Conservation (phyloP, 2,329 filamentous ascomycete species). For the Aspergillus proliferans region DNA sequence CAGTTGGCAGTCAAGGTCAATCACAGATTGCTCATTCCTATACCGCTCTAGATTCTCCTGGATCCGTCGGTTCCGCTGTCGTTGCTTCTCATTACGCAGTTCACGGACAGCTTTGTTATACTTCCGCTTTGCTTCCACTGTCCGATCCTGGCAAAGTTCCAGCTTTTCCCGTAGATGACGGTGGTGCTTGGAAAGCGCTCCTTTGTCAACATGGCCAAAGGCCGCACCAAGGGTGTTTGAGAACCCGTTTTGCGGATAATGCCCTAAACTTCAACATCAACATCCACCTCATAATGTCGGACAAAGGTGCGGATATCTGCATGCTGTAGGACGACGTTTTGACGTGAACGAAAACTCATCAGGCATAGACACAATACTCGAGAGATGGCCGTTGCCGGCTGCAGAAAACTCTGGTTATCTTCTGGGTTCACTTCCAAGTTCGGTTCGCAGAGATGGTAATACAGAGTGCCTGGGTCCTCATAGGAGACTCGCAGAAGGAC, state of each 20-base stretch:
- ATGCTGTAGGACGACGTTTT: background rate
- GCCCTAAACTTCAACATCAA: constrained; percentile 20
- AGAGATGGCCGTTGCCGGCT: too few species aligned
- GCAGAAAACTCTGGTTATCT: too few species aligned
- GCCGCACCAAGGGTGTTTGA: constrained; percentile 17
- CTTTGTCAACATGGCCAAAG: too few species aligned
- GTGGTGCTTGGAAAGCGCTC: background rate
- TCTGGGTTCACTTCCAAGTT: too few species aligned
- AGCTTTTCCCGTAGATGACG: constrained; percentile 8
- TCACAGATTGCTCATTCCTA: constrained; percentile 14
- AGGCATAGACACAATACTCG: too few species aligned
- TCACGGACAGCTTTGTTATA: constrained; percentile 9
- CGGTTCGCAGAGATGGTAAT: too few species aligned
- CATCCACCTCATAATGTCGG: constrained; percentile 20
- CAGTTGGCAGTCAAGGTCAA: constrained; percentile 14
- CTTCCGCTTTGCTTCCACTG: constrained; percentile 7
- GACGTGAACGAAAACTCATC: too few species aligned
- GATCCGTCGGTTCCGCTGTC: constrained; percentile 4
- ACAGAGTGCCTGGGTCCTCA: too few species aligned
- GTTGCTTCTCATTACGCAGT: constrained; percentile 14
- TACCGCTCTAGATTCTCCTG: constrained; percentile 10
- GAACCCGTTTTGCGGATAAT: constrained; percentile 17
- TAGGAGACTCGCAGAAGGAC: too few species aligned
- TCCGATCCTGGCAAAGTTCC: constrained; percentile 7
- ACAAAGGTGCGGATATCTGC: constrained; percentile 21